Base-by-base conservation (phyloP, 495 filamentous ascomycete genomes). In the Pyrenopolyporus hunteri region DNA sequence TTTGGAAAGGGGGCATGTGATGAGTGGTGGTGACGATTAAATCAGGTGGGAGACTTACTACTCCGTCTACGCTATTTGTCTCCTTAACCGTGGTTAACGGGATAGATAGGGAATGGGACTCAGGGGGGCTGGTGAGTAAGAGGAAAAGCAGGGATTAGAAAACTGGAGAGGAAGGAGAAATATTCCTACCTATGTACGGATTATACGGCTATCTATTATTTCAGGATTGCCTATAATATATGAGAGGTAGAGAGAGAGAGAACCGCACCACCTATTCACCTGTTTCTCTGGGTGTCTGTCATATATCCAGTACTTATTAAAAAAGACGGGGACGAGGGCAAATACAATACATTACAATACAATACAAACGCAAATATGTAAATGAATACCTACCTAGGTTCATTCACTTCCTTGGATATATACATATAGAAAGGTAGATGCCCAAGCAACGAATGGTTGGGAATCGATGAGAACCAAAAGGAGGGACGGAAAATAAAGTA, bases 1-100 rank as follows among this genome's bases (percentile, higher is more conserved):
- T 10, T 45, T 14, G 3, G 51, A 53, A 52, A 47, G 25, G 53
- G 33, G 25, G 28, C 31, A 59, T 59, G 55, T 64, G 61, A 59
- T 39, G 48, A 47, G 8, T 17, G 26, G 37, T 53, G 46, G 35
- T 57, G 47, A n/a, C n/a, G n/a, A 47, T 47, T 37, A 17, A 47
- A 43, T 43, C 26, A 25, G 26, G 40, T 8, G 13, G 29, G 49
- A 40, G 33, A 42, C 8, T 31, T 50, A 8, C 14, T 35, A 20
- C 44, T 29, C 31, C 14, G 6, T 22, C 20, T 14, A 6, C 2
- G 13, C 36, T 36, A 31, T 13, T 45, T 36, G 26, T 60, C 39
- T 29, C 52, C 37, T 39, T 49, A 44, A 39, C 20, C 9, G 36
- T 16, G 36, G 28, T 42, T 37, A 46, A 32, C 11, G 42, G 26